Conservation (phyloP, 768 basidiomycete genomes). For the Melanogaster broomeanus region DNA sequence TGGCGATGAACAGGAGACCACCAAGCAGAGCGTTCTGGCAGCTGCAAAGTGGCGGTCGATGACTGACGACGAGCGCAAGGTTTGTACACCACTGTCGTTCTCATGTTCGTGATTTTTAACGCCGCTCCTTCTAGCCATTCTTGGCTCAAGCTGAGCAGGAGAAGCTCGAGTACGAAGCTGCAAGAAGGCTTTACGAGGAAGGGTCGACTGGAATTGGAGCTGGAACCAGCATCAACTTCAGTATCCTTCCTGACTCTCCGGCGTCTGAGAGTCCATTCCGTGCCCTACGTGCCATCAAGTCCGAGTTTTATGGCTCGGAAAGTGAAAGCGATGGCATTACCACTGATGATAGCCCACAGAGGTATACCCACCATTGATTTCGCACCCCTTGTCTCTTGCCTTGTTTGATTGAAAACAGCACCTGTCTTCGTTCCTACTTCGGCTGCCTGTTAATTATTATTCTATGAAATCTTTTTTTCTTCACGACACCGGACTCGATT, state of each 20-base stretch:
- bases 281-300: conserved; percentile 48
- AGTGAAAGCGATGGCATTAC: conserved; percentile 68
- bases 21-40: conserved; percentile 91
- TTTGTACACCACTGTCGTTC: conserved; percentile 38
- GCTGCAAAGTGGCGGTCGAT: conserved; percentile 93
- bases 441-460: conserved; percentile 40
- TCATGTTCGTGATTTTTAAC: conserved; percentile 13
- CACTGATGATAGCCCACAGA: conserved; percentile 48
- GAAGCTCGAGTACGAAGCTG: conserved; percentile 91
- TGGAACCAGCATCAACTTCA: conserved; percentile 79
- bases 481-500: conserved; percentile 33
- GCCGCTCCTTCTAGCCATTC: conserved; percentile 64
- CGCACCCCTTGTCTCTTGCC: conserved; percentile 12
- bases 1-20: conserved; percentile 89
- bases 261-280: conserved; percentile 49
- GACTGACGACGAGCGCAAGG: conserved; percentile 92
- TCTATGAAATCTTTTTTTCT: conserved; percentile 19
- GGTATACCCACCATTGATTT: conserved; percentile 37
- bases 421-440: conserved; percentile 14
- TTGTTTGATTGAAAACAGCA: conserved; percentile 12
- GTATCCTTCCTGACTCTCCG: conserved; percentile 72
- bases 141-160: conserved; percentile 92
- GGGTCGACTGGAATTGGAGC: conserved; percentile 65
- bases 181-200: conserved; percentile 85
- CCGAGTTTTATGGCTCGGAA: conserved; percentile 64